A percentile compares a stretch with the other conserved stretches of the same genome.
Evolutionary conservation across 495 filamentous ascomycete genomes (phyloP).

Genomic region (Penicillium parvum): DNA sequence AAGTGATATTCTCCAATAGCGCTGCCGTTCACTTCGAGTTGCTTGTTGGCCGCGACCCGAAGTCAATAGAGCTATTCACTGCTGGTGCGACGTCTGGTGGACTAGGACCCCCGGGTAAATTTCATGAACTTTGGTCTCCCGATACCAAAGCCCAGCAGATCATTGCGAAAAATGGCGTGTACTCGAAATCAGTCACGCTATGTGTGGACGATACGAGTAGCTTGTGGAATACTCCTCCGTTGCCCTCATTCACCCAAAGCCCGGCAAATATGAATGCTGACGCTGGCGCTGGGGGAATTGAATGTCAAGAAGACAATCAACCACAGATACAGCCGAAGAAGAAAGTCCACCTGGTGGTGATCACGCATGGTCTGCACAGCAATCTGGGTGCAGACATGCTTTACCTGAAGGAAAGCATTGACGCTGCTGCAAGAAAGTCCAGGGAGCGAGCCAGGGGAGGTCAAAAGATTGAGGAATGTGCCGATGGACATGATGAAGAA

Average conservation of each 20-base stretch:
- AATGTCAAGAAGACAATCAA: background rate
- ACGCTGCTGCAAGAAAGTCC: slow-evolving; percentile 68
- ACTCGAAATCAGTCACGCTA: slow-evolving; percentile 69
- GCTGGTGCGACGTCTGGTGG: slow-evolving; percentile 37
- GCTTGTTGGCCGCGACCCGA: slow-evolving; percentile 78
- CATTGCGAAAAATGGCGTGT: slow-evolving; percentile 66
- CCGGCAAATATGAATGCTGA: slow-evolving; percentile 11
- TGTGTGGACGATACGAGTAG: slow-evolving; percentile 81
- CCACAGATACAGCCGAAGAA: slow-evolving; percentile 1
- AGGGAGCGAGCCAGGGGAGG: slow-evolving; percentile 53
- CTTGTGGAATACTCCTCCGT: slow-evolving; percentile 83
- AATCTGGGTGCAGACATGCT: slow-evolving; percentile 98
- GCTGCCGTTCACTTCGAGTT: slow-evolving; percentile 91
- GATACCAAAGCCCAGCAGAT: slow-evolving; percentile 44
- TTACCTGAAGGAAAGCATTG: slow-evolving; percentile 94
- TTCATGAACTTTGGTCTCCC: slow-evolving; percentile 49
- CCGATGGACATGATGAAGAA: slow-evolving; percentile 60
- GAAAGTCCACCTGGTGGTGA: slow-evolving; percentile 75
- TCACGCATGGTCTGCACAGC: slow-evolving; percentile 94
- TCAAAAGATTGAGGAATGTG: slow-evolving; percentile 2
- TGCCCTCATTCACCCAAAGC: slow-evolving; percentile 59
- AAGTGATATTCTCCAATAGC: slow-evolving; percentile 84
- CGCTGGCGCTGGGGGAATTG: background rate
- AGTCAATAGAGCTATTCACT: slow-evolving; percentile 65
- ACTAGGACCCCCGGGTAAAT: too few species aligned